Evolutionary conservation across 345 rosid genomes (phyloP), one percentile per base, ranked within the genome.

Genomic region (Arabis alpina): DNA sequence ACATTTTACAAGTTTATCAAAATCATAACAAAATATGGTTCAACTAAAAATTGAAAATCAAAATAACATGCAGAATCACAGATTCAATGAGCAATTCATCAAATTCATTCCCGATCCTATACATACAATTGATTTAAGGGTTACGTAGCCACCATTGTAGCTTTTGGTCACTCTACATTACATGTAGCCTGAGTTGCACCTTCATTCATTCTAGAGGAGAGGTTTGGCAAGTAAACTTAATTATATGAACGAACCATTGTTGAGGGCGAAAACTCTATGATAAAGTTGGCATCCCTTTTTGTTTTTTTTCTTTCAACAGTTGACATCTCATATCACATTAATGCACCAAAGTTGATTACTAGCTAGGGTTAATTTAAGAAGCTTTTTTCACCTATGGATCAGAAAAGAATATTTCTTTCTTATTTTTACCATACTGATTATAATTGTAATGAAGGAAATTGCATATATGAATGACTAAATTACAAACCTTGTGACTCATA

Each of bases 171-270:
- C 51, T 43, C 40, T 43, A 27, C 41, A 28, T 28, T 43, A 14
- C 41, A 28, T 28, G 19, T 30, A 28, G 16, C 39, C 19, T 6
- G 40, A 27, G 25, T 61, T 61, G 52, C 27, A 61, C 23, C 50
- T 43, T 28, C 40, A 28, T 14, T 61, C 39, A 7, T 36, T 36
- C 52, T n/a, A 44, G 65, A 25, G 47, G 39, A 64, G 40, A 64
- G 10, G 59, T 64, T 64, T 64, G 70, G 70, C 70, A 39, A 37
- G 69, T 64, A 25, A n/a, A 24, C 39, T 54, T 43, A 67, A 45
- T 43, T 42, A 30, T 30, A 19, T 19, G 61, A 11, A n/a, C 12
- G 6, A 36, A 36, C 12, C 3, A 12, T 23, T 64, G 13, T 32
- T 23, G 16, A 23, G 25, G 41, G 3, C 10, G 6, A 43, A 40